Base-by-base conservation (phyloP, 2,329 filamentous ascomycete genomes). In the Teratosphaeria nubilosa region DNA sequence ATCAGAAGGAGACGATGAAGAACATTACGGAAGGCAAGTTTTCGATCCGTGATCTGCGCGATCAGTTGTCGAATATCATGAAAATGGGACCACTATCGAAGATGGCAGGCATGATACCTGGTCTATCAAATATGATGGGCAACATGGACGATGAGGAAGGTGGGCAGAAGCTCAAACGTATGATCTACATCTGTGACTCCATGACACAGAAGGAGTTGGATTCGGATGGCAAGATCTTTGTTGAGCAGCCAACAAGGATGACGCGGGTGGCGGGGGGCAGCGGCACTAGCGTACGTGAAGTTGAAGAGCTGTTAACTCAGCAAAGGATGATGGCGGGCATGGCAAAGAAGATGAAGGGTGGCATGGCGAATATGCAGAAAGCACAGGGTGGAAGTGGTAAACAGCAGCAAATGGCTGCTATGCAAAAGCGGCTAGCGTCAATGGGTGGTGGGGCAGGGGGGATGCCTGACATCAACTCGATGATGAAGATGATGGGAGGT, bases 1-100 rank as follows among this genome's bases (percentile, higher is more conserved):
- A 97, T 74, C 94, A 96, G 65, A 97, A 99, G 75, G 92, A 97
- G 68, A 97, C 94, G 3, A 96, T 99, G 81, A 99, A 99, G 79
- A 92, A 99, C 77, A 95, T 99, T 64, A 88, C 90, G 6, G 92
- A 96, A 69, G 94, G 94, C 58, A 91, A 96, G 63, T 99, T 97
- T 74, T 96, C 94, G 0, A 83, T 99, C 34, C 87, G 94, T 57
- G 94, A 99, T 72, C 81, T 99, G 65, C 85, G 94, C 22, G 94
- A 99, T 72, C 95, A 99, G 71, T 84, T 99, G 13, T 88, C 87
- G 59, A 97, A 97, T 69, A 96, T 99, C 70, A 96, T 97, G 91
- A 99, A 99, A 78, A 97, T 99, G 94, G 94, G 94, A 0, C 94
- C 94, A 0, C 77, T 99, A 1, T 95, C 89, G 20, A 97, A 99